phyloP scores from a whole-genome alignment of 805 yeast genomes.

The Candida sanyiensis region DNA sequence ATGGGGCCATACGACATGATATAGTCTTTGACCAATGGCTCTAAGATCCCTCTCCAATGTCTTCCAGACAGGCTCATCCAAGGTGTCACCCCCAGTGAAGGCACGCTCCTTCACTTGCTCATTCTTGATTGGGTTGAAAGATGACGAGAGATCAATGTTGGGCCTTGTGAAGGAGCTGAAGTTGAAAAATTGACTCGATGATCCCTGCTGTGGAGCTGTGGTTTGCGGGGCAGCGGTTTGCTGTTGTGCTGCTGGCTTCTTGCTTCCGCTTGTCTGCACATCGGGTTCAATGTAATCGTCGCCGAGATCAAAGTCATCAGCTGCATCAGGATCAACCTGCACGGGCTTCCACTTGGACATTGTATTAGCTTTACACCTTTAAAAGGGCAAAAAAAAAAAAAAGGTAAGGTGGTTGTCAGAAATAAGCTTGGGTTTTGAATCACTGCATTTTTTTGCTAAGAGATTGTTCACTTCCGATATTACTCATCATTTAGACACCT shows the following conservation, averaged over 20 bases:
- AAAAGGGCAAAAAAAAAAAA: too few species aligned
- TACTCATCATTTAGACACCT: constrained; percentile 23
- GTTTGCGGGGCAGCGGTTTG: constrained; percentile 1
- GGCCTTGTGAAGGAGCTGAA: constrained; percentile 26
- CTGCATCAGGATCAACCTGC: constrained; percentile 23
- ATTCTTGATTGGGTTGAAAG: constrained; percentile 29
- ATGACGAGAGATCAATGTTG: constrained; percentile 27
- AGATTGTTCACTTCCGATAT: constrained; percentile 28
- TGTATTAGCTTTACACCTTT: too few species aligned
- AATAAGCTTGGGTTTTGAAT: constrained; percentile 28
- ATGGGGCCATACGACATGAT: constrained; percentile 39
- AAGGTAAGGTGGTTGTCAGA: constrained; percentile 20
- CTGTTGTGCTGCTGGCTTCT: constrained; percentile 4
- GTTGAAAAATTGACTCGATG: constrained; percentile 22
- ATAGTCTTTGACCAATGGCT: constrained; percentile 38
- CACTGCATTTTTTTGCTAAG: constrained; percentile 25
- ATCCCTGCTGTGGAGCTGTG: constrained; percentile 3
- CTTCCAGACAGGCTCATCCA: constrained; percentile 61
- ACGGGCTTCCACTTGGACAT: constrained; percentile 26
- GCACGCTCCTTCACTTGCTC: constrained; percentile 26
- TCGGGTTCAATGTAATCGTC: constrained; percentile 27
- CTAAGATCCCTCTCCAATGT: constrained; percentile 46
- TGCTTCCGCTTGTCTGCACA: constrained; percentile 10
- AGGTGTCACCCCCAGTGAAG: constrained; percentile 60
- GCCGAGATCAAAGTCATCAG: constrained; percentile 26